Evolutionary conservation across 768 basidiomycete genomes (phyloP).

Genomic region (Collybiopsis confluens): DNA sequence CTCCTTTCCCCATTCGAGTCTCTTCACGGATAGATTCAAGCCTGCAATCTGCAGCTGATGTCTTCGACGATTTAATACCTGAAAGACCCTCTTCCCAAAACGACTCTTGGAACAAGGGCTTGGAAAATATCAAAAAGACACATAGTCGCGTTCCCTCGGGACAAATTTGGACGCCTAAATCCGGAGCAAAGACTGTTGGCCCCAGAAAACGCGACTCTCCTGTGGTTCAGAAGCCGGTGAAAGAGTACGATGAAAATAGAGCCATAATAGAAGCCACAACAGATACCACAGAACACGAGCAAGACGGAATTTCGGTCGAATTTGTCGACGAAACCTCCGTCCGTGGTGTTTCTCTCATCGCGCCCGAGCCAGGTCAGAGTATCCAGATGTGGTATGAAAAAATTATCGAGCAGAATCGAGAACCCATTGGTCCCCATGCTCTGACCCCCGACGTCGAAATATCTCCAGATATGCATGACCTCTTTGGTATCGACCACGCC

Average conservation of each 20-base stretch:
- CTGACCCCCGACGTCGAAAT: not conserved
- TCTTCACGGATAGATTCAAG: not conserved
- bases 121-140: not conserved
- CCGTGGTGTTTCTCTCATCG: constrained; percentile 3
- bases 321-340: not conserved
- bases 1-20: no score
- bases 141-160: not conserved
- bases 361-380: not conserved
- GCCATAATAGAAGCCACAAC: no score
- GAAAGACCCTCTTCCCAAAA: not conserved
- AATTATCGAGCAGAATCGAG: not conserved
- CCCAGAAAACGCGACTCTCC: not conserved
- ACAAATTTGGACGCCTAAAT: not conserved
- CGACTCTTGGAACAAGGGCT: not conserved
- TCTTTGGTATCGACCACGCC: not conserved
- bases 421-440: not conserved
- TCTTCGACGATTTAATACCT: not conserved
- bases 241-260: no score
- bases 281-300: not conserved
- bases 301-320: not conserved
- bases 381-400: not conserved
- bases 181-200: not conserved
- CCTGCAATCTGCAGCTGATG: not conserved
- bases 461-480: not conserved
- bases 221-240: no score